Percentiles rank a stretch among this genome's conserved stretches.
Evolutionary conservation across 1,139 yeast species (phyloP).

Genomic region (Geotrichum phurueaensis): DNA sequence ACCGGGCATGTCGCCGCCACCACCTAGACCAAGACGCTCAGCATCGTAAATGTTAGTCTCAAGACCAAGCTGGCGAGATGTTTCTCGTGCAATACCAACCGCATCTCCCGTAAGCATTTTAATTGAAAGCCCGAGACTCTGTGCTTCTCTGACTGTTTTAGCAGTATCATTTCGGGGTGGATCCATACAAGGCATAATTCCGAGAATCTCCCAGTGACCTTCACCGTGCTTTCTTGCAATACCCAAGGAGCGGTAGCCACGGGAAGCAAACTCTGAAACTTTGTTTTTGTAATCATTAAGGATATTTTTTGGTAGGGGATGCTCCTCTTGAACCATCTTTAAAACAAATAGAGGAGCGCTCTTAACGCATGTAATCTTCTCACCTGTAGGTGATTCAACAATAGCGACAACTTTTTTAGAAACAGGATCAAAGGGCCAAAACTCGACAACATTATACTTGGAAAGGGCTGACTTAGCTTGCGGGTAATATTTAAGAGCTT

Average conservation of each 20-base stretch:
- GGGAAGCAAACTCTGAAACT: slow-evolving; percentile 65
- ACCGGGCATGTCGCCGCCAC: slow-evolving; percentile 72
- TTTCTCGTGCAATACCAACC: slow-evolving; percentile 69
- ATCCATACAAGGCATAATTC: slow-evolving; percentile 70
- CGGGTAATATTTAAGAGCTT: slow-evolving; percentile 63
- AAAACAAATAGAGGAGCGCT: slow-evolving; percentile 69
- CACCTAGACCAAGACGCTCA: slow-evolving; percentile 63
- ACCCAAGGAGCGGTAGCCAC: slow-evolving; percentile 71
- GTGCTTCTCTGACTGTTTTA: slow-evolving; percentile 60
- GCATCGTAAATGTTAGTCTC: slow-evolving; percentile 70
- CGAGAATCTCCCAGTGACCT: slow-evolving; percentile 67
- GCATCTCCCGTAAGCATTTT: slow-evolving; percentile 75
- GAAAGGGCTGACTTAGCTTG: slow-evolving; percentile 52
- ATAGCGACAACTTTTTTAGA: slow-evolving; percentile 66
- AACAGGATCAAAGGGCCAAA: slow-evolving; percentile 69
- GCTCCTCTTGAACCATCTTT: slow-evolving; percentile 65
- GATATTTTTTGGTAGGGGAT: slow-evolving; percentile 58
- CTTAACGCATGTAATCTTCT: slow-evolving; percentile 61
- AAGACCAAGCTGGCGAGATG: slow-evolving; percentile 63
- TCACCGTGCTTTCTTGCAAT: slow-evolving; percentile 69
- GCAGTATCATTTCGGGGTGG: slow-evolving; percentile 74
- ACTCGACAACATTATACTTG: slow-evolving; percentile 60
- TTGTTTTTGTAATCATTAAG: slow-evolving; percentile 62
- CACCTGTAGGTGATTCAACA: slow-evolving; percentile 64
- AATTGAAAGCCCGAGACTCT: slow-evolving; percentile 58